Evolutionary conservation across 2,329 filamentous ascomycete genomes (phyloP).

Genomic region (Biscogniauxia mediterranea): DNA sequence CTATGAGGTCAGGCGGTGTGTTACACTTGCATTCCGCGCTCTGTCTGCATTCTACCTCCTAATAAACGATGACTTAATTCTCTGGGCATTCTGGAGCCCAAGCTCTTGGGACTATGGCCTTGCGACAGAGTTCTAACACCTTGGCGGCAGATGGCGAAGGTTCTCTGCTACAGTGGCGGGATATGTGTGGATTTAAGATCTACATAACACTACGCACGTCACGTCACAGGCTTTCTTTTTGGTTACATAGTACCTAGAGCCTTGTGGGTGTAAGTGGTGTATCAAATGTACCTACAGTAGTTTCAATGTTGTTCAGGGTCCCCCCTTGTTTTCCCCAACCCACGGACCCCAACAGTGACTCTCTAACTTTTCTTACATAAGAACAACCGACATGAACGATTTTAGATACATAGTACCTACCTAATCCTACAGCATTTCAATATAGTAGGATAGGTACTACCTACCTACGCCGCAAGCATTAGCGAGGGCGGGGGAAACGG

Average conservation of each 20-base stretch:
- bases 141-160: slow-evolving; percentile 6
- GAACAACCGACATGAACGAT: too few species aligned
- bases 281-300: neutral
- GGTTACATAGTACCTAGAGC: too few species aligned
- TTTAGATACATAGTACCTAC: too few species aligned
- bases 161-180: too few species aligned
- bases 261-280: neutral
- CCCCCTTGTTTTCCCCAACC: neutral
- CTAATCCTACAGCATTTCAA: too few species aligned
- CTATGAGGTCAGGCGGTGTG: slow-evolving; percentile 11
- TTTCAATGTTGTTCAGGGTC: neutral
- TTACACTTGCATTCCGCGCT: neutral
- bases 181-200: too few species aligned
- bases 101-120: slow-evolving; percentile 6
- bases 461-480: too few species aligned
- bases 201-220: too few species aligned
- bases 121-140: slow-evolving; percentile 15
- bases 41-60: neutral
- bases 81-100: slow-evolving; percentile 2
- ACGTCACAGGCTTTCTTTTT: too few species aligned
- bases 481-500: too few species aligned
- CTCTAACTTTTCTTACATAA: neutral
- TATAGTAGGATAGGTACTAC: too few species aligned
- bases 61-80: neutral
- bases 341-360: neutral